These are phyloP conservation scores for Posidonia australis DNA, from an alignment of 106 monocot species.

Conservation along the genomic window DNA sequence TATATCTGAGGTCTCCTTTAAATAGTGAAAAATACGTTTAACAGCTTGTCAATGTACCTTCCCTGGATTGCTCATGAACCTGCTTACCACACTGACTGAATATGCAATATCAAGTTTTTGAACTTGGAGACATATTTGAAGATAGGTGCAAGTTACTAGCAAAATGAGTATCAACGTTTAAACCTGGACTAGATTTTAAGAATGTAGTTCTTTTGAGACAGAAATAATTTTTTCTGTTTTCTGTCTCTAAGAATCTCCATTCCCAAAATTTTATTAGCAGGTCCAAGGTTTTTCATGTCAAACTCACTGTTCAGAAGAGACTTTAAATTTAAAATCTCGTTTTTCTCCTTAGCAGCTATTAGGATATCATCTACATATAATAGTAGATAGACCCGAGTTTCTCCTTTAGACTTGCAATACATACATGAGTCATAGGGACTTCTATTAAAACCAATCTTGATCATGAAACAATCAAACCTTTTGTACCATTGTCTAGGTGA, in stretches of 20 bases:
- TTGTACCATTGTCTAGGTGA: neutral
- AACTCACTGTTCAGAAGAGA: neutral
- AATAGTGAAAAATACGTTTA: conserved; percentile 3
- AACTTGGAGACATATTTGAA: neutral
- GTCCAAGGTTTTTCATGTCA: conserved; percentile 7
- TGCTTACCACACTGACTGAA: neutral
- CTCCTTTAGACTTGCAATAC: neutral
- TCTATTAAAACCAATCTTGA: neutral
- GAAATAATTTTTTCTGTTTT: neutral
- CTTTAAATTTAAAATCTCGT: neutral
- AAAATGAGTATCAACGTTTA: neutral
- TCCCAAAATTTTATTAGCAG: neutral
- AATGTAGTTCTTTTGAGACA: conserved; percentile 1
- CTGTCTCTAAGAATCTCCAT: conserved; percentile 4
- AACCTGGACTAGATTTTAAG: neutral
- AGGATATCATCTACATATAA: neutral
- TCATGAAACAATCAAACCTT: neutral
- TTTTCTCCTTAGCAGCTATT: neutral
- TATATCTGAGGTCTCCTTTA: neutral
- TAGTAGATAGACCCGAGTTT: neutral
- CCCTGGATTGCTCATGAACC: conserved; percentile 5
- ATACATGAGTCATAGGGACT: neutral
- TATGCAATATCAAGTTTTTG: neutral
- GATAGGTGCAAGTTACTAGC: neutral
- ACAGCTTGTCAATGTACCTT: neutral